Conservation (phyloP, 1,139 yeast genomes). For the Candida anutae region DNA sequence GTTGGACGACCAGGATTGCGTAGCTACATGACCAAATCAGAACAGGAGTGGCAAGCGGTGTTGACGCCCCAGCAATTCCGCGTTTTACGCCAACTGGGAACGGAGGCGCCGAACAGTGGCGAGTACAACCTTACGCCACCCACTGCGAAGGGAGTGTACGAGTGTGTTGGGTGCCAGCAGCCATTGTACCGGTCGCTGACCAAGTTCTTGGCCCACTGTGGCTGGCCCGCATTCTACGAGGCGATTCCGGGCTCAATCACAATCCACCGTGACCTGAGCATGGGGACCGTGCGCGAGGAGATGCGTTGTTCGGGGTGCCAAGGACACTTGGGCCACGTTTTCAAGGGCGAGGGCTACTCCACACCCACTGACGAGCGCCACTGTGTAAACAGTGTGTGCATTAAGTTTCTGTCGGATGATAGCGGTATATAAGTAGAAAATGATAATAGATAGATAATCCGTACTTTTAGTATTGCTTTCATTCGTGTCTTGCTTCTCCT, state of each 20-base stretch:
- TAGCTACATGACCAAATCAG: constrained; percentile 35
- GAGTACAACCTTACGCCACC: constrained; percentile 47
- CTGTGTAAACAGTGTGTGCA: constrained; percentile 82
- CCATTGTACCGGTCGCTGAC: constrained; percentile 76
- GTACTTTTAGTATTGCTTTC: no score
- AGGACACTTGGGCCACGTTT: constrained; percentile 92
- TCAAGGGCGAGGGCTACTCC: constrained; percentile 86
- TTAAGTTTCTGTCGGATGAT: constrained; percentile 42
- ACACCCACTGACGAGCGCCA: constrained; percentile 92
- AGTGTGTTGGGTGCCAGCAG: constrained; percentile 77
- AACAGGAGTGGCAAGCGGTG: constrained; percentile 74
- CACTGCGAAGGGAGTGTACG: constrained; percentile 51
- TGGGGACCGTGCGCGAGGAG: constrained; percentile 80
- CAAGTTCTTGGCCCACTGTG: constrained; percentile 87
- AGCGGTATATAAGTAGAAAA: background rate
- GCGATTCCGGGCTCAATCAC: constrained; percentile 77
- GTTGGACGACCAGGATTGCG: no score
- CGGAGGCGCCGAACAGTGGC: constrained; percentile 81
- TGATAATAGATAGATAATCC: no score
- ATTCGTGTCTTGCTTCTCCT: no score
- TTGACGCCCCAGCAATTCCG: constrained; percentile 72
- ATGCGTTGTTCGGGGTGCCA: constrained; percentile 86
- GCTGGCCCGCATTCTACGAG: constrained; percentile 96
- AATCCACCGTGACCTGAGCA: constrained; percentile 49
- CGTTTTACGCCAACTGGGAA: constrained; percentile 70